Conservation (phyloP, 257 asterid genomes). For the Solanum pinnatisectum region DNA sequence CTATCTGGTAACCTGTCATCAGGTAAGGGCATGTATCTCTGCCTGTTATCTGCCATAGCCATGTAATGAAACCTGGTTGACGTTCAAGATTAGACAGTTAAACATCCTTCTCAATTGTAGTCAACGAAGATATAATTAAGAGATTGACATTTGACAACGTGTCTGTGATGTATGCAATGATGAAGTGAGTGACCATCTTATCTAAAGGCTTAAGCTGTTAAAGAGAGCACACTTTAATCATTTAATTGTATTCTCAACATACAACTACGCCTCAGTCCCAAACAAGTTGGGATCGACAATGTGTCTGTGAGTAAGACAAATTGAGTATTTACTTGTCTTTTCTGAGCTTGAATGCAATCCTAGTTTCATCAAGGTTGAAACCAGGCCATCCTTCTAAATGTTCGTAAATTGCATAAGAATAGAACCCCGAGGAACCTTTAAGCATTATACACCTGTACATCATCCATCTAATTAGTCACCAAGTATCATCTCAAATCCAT, state of each 20-base stretch:
- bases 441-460: constrained; percentile 62
- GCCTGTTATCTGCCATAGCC: constrained; percentile 63
- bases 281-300: not conserved
- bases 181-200: not conserved
- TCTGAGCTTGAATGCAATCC: constrained; percentile 84
- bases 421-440: constrained; percentile 62
- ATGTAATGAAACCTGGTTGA: constrained; percentile 63
- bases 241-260: not conserved
- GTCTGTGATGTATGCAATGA: not conserved
- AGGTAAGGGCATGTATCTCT: constrained; percentile 72
- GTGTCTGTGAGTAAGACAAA: not conserved
- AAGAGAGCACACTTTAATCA: not conserved
- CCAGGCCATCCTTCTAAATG: constrained; percentile 55
- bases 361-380: constrained; percentile 59
- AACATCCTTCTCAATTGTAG: not conserved
- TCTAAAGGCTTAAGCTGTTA: not conserved
- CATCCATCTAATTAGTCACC: not conserved
- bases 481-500: not conserved
- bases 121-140: not conserved
- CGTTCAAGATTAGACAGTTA: not conserved
- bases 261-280: not conserved
- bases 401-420: constrained; percentile 74
- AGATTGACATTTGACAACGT: not conserved
- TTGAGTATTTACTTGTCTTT: constrained; percentile 50
- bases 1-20: constrained; percentile 64